Percentiles rank a stretch among this genome's conserved stretches.
These are phyloP conservation scores for Tephrocybe rancida DNA, from an alignment of 768 basidiomycete species.

Conservation along the genomic window DNA sequence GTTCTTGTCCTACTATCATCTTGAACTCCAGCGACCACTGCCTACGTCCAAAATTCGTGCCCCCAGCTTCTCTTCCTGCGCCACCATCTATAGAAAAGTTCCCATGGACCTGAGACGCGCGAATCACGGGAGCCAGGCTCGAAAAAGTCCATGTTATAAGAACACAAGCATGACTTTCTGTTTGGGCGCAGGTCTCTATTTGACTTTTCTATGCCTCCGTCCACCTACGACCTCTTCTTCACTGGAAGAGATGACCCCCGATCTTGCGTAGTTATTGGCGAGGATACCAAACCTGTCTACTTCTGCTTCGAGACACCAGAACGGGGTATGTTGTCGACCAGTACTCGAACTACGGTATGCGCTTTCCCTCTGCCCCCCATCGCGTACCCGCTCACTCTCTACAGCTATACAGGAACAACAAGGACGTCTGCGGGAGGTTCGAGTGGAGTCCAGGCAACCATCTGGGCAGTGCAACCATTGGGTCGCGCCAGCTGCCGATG, in stretches of 20 bases:
- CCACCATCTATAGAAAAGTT: conserved; percentile 54
- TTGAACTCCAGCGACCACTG: conserved; percentile 6
- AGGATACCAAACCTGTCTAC: conserved; percentile 59
- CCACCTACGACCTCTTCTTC: conserved; percentile 65
- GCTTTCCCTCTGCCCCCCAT: conserved; percentile 5
- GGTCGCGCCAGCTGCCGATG: conserved; percentile 59
- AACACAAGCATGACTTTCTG: conserved; percentile 34
- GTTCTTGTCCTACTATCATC: conserved; percentile 7
- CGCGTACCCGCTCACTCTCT: conserved; percentile 11
- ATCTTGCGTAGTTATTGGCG: conserved; percentile 67
- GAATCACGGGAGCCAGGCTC: conserved; percentile 52
- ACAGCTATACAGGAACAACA: conserved; percentile 49
- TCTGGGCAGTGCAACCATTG: conserved; percentile 58
- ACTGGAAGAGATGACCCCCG: conserved; percentile 72
- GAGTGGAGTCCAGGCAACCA: conserved; percentile 57
- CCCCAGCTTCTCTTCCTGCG: conserved; percentile 41
- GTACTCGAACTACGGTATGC: conserved; percentile 53
- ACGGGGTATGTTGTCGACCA: conserved; percentile 39
- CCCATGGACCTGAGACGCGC: conserved; percentile 51
- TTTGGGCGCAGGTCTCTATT: conserved; percentile 33
- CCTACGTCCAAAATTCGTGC: neutral
- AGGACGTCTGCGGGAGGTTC: conserved; percentile 48
- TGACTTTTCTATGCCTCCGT: conserved; percentile 39
- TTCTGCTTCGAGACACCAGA: conserved; percentile 68
- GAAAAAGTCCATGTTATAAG: conserved; percentile 47